Percentiles rank a stretch among this genome's conserved stretches.
Evolutionary conservation across 805 yeast species (phyloP).

Genomic region (Suhomyces kilbournensis): DNA sequence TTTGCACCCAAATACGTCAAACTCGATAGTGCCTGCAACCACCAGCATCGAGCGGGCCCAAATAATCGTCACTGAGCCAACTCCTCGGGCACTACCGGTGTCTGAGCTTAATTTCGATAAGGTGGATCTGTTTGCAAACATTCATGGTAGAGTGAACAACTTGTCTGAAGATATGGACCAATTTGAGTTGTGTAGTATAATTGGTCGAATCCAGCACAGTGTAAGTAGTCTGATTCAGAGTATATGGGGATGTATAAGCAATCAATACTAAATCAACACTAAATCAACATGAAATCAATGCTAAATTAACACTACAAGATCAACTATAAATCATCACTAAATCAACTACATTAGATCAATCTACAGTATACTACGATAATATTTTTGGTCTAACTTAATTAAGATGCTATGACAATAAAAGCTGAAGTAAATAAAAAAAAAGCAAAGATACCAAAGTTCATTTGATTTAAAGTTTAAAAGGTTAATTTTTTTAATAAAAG

Average conservation of each 20-base stretch:
- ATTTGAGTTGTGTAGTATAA: background rate
- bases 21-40: constrained; percentile 2
- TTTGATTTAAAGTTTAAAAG: background rate
- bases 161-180: background rate
- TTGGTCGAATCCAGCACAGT: background rate
- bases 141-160: background rate
- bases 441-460: background rate
- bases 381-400: background rate
- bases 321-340: no score
- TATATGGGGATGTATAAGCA: background rate
- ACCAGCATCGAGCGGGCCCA: background rate
- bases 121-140: background rate
- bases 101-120: constrained; percentile 10
- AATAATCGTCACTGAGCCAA: constrained; percentile 6
- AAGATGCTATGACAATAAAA: constrained; percentile 3
- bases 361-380: background rate
- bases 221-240: background rate
- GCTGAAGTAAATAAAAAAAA: constrained; percentile 7
- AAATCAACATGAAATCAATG: no score
- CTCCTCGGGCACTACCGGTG: constrained; percentile 24
- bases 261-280: no score
- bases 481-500: background rate
- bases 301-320: no score
- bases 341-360: no score
- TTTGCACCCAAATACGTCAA: constrained; percentile 7